Evolutionary conservation across 306 rosid species (phyloP), one percentile per base, ranked within the genome.

Genomic region (Castanopsis chinensis): DNA sequence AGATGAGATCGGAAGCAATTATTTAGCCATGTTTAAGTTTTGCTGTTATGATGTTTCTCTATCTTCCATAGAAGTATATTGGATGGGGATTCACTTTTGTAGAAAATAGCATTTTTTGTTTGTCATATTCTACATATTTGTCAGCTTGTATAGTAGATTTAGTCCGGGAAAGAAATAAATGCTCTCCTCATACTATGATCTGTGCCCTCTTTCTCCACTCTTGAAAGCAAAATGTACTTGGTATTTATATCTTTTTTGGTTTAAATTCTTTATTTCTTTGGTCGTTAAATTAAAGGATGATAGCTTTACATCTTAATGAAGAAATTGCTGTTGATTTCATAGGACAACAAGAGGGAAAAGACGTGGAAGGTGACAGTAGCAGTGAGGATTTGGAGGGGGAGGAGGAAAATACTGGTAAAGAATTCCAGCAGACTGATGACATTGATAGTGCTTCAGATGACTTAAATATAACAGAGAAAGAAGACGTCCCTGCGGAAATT

Each of bases 331-430:
- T 61, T 18, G 45, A 54, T 83, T 85, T 76, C 79, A 60, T 89
- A 92, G 97, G 84, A 78, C 85, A 87, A 81, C 71, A 75, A 65
- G 73, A 78, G 71, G 80, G 77, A 74, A 80, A 73, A 23, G 92
- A 84, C 69, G 85, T 75, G 57, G 92, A 83, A 70, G 81, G 71
- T 86, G 86, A 80, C 78, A 78, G 82, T 54, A 72, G 87, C 69
- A 78, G 82, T 69, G 91, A 81, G 18, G 97, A 90, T 81, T 81
- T 79, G 12, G 88, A 83, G 78, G 86, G 79, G 71, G 86, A 82
- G 71, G 78, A 63, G 4, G 83, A 73, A 74, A 82, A 79, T 64
- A 41, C 21, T 20, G 71, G 71, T 63, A 67, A 78, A 37, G 73
- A 61, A 33, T 84, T 88, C 75, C 65, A 75, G 83, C 76, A 82